A percentile compares a stretch with the other conserved stretches of the same genome.
phyloP scores from a whole-genome alignment of 495 filamentous ascomycete genomes.

The Hypoxylon lienhwacheense region DNA sequence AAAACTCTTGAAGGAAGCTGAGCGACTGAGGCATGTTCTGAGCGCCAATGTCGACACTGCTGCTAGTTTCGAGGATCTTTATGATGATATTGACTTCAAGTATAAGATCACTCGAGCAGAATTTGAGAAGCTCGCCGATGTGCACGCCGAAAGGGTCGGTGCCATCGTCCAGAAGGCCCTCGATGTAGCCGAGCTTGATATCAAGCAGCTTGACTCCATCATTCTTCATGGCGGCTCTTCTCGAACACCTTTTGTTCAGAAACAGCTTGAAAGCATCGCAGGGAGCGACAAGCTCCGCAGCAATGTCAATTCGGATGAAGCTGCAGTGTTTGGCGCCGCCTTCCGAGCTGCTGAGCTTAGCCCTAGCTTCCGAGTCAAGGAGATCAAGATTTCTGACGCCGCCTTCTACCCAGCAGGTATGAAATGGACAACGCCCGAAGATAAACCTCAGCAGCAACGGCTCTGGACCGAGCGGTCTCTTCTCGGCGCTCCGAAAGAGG shows the following conservation, averaged over 20 bases:
- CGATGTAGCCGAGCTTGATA: slow-evolving; percentile 66
- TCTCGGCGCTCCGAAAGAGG: slow-evolving; percentile 74
- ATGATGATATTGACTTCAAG: slow-evolving; percentile 88
- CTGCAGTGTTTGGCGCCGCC: slow-evolving; percentile 93
- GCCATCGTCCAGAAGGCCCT: slow-evolving; percentile 74
- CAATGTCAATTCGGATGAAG: slow-evolving; percentile 96
- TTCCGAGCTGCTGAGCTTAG: slow-evolving; percentile 91
- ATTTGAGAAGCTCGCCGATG: slow-evolving; percentile 79
- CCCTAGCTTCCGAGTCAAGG: slow-evolving; percentile 95
- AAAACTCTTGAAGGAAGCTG: slow-evolving; percentile 88
- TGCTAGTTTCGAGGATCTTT: slow-evolving; percentile 81
- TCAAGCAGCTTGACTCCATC: slow-evolving; percentile 81
- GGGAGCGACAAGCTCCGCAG: slow-evolving; percentile 79
- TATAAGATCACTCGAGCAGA: slow-evolving; percentile 82
- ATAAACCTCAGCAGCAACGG: slow-evolving; percentile 58
- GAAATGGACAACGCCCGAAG: slow-evolving; percentile 71
- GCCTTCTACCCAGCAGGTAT: slow-evolving; percentile 72
- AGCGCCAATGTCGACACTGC: slow-evolving; percentile 87
- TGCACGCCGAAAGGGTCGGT: slow-evolving; percentile 67
- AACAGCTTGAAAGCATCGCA: slow-evolving; percentile 74
- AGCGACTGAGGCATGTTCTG: slow-evolving; percentile 82
- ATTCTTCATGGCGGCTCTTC: slow-evolving; percentile 91
- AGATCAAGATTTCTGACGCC: slow-evolving; percentile 78
- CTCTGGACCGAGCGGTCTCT: slow-evolving; percentile 80
- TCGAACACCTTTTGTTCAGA: slow-evolving; percentile 93